A percentile compares a stretch with the other conserved stretches of the same genome.
These are phyloP conservation scores for Backusella macrospora DNA, from an alignment of 192 early-diverging fungal genomes.

Conservation along the genomic window DNA sequence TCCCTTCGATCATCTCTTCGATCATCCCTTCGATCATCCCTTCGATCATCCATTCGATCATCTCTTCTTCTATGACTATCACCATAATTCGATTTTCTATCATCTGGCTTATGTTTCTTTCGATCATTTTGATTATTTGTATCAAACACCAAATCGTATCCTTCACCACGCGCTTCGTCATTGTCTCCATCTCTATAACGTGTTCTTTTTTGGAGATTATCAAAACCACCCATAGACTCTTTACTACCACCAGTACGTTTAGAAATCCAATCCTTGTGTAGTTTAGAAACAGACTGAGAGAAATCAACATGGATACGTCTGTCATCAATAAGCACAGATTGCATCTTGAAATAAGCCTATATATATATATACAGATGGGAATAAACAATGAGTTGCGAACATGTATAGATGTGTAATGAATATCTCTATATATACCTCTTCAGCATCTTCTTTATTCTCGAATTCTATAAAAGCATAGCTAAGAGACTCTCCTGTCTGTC, in stretches of 20 bases:
- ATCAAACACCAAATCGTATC: conserved; percentile 57
- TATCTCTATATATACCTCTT: conserved; percentile 52
- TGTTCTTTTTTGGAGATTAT: conserved; percentile 53
- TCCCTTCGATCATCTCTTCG: conserved; percentile 5
- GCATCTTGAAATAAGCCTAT: conserved; percentile 93
- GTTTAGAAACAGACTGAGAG: conserved; percentile 90
- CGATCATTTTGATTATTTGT: conserved; percentile 7
- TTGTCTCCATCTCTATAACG: conserved; percentile 51
- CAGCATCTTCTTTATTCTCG: conserved; percentile 81
- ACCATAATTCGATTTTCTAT: neutral
- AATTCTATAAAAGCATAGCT: conserved; percentile 98
- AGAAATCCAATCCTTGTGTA: conserved; percentile 79
- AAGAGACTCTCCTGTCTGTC: conserved; percentile 78
- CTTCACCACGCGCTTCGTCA: conserved; percentile 25
- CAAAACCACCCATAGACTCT: conserved; percentile 48
- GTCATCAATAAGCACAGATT: conserved; percentile 95
- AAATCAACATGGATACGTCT: conserved; percentile 97
- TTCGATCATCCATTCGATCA: neutral
- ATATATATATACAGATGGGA: neutral
- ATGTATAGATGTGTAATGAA: neutral
- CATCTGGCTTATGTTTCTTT: conserved; percentile 10
- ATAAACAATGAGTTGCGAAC: neutral
- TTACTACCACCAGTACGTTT: conserved; percentile 42
- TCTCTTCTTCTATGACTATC: neutral
- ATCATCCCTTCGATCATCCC: neutral